Evolutionary conservation across 176 grass and related monocot species (phyloP), one percentile per base, ranked within the genome.

Genomic region (Coix lacrymajobi): DNA sequence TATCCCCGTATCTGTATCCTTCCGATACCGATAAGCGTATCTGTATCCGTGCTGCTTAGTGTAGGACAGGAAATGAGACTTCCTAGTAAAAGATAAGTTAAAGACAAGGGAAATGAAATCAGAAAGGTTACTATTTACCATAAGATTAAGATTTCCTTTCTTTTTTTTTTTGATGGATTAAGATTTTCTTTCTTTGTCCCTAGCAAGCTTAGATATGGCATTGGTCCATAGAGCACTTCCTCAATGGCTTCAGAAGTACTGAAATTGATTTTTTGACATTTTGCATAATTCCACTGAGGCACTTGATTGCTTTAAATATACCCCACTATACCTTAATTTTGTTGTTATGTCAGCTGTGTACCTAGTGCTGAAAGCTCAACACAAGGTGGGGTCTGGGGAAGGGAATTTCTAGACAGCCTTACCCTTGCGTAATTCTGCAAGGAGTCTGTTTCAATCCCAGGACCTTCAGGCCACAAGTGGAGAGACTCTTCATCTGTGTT

Each of bases 271-370:
- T 82, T 26, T 44, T 81, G 32, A 16, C 66, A 43, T 66, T 61
- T 82, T 81, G n/a, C 11, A 41, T 75, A 29, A 33, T 81, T 87
- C 62, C 71, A 61, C 22, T 17, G 38, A 60, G n/a, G 5, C 36
- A 69, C 62, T 82, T 49, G 62, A 36, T 87, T n/a, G 29, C 64
- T 77, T 57, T 82, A 70, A 40, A 62, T 49, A 74, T 48, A 3
- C 8, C 28, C 52, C 38, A 13, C 33, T 33, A 9, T 48, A 64
- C 22, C 13, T 69, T 64, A 43, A 49, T 83, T 74, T 76, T 66
- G 8, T 8, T 28, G 26, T 75, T 49, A 7, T 16, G 6, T 66
- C 6, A n/a, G 52, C 52, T 56, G 22, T 56, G 52, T 56, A 56
- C 22, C 52, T 24, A 54, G 49, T 54, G 52, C 52, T n/a, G 52